Conservation (phyloP, 306 rosid genomes). For the Alnus rubra region DNA sequence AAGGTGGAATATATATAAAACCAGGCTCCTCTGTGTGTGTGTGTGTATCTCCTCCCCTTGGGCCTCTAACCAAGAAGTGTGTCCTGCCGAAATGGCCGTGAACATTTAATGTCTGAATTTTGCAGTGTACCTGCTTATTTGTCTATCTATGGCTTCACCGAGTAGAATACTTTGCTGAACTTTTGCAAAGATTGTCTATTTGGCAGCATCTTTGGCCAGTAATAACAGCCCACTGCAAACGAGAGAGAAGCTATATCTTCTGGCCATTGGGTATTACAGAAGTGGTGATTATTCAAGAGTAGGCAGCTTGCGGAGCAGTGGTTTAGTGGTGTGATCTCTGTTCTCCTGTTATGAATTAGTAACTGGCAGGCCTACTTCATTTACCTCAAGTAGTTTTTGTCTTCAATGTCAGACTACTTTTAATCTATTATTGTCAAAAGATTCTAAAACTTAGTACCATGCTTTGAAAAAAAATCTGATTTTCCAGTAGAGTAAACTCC, state of each 20-base stretch:
- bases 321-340: constrained; percentile 58
- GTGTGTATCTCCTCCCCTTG: background rate
- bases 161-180: constrained; percentile 6
- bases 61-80: constrained; percentile 3
- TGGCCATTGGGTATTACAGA: constrained; percentile 77
- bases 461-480: background rate
- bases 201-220: constrained; percentile 67
- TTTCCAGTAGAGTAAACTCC: background rate
- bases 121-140: background rate
- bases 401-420: constrained; percentile 5
- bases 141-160: background rate
- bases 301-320: constrained; percentile 68
- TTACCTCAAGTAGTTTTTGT: background rate
- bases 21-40: background rate
- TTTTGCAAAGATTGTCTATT: background rate
- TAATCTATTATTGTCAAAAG: background rate
- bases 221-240: constrained; percentile 51
- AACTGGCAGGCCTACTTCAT: constrained; percentile 12
- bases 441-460: background rate
- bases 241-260: constrained; percentile 88
- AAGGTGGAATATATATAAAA: constrained; percentile 43
- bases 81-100: background rate
- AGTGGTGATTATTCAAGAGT: constrained; percentile 67
- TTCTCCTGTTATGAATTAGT: background rate
- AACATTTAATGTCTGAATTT: background rate